A percentile compares a stretch with the other conserved stretches of the same genome.
These are phyloP conservation scores for Solanum hybrid DNA, from an alignment of 305 asterid species.

Conservation along the genomic window DNA sequence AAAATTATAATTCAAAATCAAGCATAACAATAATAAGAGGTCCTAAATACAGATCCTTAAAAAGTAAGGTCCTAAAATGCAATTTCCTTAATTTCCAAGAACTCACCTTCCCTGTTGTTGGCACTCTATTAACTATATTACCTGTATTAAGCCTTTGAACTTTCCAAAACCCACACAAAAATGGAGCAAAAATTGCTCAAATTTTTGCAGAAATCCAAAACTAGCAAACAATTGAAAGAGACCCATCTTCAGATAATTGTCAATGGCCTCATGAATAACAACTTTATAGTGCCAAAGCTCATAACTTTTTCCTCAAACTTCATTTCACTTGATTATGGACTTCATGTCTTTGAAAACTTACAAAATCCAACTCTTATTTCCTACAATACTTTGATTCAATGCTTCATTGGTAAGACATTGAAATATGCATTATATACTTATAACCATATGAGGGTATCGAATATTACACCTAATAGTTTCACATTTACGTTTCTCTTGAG, in stretches of 20 bases:
- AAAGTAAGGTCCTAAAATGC: not conserved
- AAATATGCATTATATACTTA: slow-evolving; percentile 15
- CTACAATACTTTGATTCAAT: slow-evolving; percentile 31
- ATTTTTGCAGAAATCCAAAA: slow-evolving; percentile 29
- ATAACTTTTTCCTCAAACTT: slow-evolving; percentile 22
- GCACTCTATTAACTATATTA: not conserved
- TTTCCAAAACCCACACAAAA: not conserved
- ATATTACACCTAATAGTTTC: slow-evolving; percentile 28
- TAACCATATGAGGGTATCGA: slow-evolving; percentile 22
- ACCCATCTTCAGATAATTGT: slow-evolving; percentile 40
- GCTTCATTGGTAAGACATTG: slow-evolving; percentile 28
- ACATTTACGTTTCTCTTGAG: slow-evolving; percentile 36
- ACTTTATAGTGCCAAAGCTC: slow-evolving; percentile 35
- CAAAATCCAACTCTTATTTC: slow-evolving; percentile 16
- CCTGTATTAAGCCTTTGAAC: not conserved
- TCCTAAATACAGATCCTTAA: not conserved
- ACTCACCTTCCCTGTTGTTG: not conserved
- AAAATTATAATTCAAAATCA: not conserved
- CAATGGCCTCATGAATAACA: slow-evolving; percentile 29
- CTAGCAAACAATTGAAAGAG: slow-evolving; percentile 29
- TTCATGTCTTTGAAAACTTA: slow-evolving; percentile 16
- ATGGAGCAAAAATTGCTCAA: slow-evolving; percentile 32
- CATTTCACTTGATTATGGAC: slow-evolving; percentile 29
- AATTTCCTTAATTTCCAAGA: not conserved
- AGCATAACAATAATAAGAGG: not conserved